A percentile compares a stretch with the other conserved stretches of the same genome.
These are phyloP conservation scores for Monilinia fructicola DNA, from an alignment of 2,329 filamentous ascomycete genomes.

Conservation along the genomic window DNA sequence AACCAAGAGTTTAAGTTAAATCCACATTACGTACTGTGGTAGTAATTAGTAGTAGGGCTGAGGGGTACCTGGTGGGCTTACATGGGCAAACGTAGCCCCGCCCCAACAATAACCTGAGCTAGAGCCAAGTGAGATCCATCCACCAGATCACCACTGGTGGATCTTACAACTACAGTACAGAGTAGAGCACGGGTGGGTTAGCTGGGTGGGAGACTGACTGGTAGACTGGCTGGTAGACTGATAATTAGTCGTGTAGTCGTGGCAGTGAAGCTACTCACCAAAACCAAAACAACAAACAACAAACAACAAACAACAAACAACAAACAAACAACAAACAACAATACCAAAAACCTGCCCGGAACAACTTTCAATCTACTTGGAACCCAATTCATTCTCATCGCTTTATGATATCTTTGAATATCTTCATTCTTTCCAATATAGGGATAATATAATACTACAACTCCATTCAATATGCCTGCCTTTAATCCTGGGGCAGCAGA, in stretches of 20 bases:
- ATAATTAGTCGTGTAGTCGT: too few species aligned
- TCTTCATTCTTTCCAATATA: neutral
- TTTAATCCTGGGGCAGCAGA: neutral
- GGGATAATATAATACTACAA: neutral
- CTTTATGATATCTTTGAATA: neutral
- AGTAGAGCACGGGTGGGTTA: too few species aligned
- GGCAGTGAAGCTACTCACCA: too few species aligned
- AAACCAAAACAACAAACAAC: too few species aligned
- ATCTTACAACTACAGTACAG: too few species aligned
- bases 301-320: too few species aligned
- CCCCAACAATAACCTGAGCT: conserved; percentile 7
- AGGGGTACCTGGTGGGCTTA: neutral
- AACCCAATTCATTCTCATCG: neutral
- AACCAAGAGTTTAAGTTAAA: conserved; percentile 8
- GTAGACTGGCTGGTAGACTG: too few species aligned
- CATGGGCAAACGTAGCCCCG: neutral
- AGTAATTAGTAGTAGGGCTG: conserved; percentile 22
- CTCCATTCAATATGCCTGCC: conserved; percentile 8
- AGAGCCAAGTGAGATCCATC: neutral
- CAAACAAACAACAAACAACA: too few species aligned
- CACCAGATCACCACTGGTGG: too few species aligned
- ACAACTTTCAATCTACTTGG: neutral
- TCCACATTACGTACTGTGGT: too few species aligned
- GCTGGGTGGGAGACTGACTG: too few species aligned
- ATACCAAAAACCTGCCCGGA: too few species aligned